Evolutionary conservation across 1,139 yeast species (phyloP).

Genomic region (Yamadazyma dushanensis): DNA sequence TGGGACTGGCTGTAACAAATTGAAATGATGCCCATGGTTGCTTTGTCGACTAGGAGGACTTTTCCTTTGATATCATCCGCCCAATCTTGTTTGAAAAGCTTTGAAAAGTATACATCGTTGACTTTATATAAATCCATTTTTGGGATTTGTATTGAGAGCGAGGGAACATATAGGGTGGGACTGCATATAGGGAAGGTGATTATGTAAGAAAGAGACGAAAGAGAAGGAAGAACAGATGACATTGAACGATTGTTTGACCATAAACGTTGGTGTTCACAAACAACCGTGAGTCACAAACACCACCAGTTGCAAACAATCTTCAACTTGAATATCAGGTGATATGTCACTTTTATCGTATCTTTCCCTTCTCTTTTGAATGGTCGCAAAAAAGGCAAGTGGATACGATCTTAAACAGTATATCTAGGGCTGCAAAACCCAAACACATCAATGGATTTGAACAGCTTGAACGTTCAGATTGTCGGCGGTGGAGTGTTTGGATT

Average conservation of each 20-base stretch:
- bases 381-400: slow-evolving; percentile 8
- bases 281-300: no score
- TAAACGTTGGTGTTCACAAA: no score
- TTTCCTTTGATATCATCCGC: slow-evolving; percentile 48
- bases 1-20: slow-evolving; percentile 87
- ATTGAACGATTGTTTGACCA: no score
- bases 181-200: not conserved
- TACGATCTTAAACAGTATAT: slow-evolving; percentile 5
- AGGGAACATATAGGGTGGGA: not conserved
- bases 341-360: no score
- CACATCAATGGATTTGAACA: not conserved
- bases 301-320: no score
- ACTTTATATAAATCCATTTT: slow-evolving; percentile 36
- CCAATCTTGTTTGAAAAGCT: slow-evolving; percentile 29
- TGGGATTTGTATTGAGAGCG: slow-evolving; percentile 16
- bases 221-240: no score
- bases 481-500: slow-evolving; percentile 52
- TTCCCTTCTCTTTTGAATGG: no score
- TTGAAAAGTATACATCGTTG: slow-evolving; percentile 37
- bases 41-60: slow-evolving; percentile 74
- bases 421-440: not conserved
- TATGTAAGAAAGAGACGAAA: no score
- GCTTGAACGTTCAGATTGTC: slow-evolving; percentile 23
- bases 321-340: no score
- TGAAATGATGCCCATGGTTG: slow-evolving; percentile 81